Evolutionary conservation across 176 grass and related monocot genomes (phyloP).

Genomic region (Cymbopogon citratus): DNA sequence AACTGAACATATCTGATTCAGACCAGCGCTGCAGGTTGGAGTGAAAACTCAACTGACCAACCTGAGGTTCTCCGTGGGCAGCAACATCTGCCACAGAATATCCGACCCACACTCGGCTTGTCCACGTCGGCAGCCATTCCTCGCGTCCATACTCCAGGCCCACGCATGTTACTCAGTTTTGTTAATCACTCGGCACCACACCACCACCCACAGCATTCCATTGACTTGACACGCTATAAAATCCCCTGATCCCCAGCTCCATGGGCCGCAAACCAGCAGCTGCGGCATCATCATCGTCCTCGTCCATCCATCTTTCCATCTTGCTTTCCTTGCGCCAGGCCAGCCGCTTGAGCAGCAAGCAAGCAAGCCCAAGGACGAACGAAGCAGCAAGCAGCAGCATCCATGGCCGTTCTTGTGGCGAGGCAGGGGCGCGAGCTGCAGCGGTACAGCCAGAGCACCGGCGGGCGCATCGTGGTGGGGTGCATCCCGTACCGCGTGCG

Average conservation of each 20-base stretch:
- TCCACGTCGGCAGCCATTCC: background rate
- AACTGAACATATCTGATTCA: background rate
- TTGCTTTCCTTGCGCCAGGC: too few relatives aligned
- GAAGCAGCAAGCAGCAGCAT: background rate
- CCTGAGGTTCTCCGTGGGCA: background rate
- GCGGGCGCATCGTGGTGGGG: constrained; percentile 72
- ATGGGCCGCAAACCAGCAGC: constrained; percentile 31
- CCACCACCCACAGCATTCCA: background rate
- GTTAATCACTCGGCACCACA: background rate
- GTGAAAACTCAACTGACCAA: background rate
- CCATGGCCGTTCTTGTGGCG: constrained; percentile 74
- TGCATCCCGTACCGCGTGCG: constrained; percentile 74
- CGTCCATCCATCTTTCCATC: background rate
- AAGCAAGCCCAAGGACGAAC: background rate
- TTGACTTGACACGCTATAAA: constrained; percentile 30
- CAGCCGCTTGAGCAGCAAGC: background rate
- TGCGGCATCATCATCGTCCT: background rate
- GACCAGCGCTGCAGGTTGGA: background rate
- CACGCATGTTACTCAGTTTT: constrained; percentile 30
- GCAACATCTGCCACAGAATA: background rate
- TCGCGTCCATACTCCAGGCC: constrained; percentile 20
- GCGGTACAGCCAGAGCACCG: constrained; percentile 66
- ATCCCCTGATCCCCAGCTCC: constrained; percentile 8
- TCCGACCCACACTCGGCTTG: background rate
- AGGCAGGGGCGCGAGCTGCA: constrained; percentile 82